Evolutionary conservation across 805 yeast genomes (phyloP).

Genomic region (Lipomyces sp.): DNA sequence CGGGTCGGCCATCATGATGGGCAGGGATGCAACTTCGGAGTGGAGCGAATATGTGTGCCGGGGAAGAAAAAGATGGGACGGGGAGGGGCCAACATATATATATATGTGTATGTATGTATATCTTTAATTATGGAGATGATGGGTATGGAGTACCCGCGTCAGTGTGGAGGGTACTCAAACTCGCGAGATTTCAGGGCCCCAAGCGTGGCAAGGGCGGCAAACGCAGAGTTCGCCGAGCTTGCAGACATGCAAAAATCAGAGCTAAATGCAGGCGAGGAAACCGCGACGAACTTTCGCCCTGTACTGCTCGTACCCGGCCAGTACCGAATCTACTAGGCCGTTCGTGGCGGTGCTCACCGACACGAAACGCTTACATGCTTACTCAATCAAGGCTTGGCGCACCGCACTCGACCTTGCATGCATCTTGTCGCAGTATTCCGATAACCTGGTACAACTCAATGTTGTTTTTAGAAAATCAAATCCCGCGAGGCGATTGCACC

Average conservation of each 20-base stretch:
- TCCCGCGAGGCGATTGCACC: no score
- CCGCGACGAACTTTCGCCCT: neutral
- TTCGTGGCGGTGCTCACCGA: no score
- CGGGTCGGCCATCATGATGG: conserved; percentile 33
- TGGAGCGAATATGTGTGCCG: neutral
- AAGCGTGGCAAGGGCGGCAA: neutral
- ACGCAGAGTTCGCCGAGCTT: neutral
- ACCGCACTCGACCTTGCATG: no score
- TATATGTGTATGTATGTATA: neutral
- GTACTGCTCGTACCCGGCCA: neutral
- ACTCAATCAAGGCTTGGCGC: no score
- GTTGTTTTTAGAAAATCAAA: no score
- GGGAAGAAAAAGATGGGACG: neutral
- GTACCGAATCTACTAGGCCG: neutral
- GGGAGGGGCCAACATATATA: neutral
- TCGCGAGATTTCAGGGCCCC: neutral
- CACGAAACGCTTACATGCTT: no score
- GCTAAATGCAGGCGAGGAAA: neutral
- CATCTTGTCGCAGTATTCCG: no score
- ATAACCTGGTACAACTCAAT: no score
- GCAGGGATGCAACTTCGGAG: conserved; percentile 3
- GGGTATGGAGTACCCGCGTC: neutral
- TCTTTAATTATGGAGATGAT: no score
- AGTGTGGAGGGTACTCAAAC: neutral
- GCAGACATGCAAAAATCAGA: no score